Evolutionary conservation across 108 stramenopile genomes (phyloP).

Genomic region (Nitzschia sp.): DNA sequence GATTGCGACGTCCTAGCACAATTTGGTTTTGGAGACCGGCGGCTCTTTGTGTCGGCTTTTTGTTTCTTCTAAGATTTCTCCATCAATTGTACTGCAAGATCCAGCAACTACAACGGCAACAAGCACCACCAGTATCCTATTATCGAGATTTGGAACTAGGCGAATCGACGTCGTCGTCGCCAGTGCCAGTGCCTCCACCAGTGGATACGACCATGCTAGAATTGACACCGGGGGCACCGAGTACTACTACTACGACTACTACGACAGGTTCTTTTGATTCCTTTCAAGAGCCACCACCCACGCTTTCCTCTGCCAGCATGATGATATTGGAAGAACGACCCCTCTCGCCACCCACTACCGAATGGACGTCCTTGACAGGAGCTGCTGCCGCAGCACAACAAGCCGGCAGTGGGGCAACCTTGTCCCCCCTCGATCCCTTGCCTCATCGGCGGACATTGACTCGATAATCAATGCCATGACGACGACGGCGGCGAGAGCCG

Average conservation of each 20-base stretch:
- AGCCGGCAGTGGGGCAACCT: not conserved
- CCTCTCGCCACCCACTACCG: not conserved
- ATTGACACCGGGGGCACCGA: not conserved
- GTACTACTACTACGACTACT: not conserved
- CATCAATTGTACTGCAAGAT: not conserved
- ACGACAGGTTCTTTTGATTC: not conserved
- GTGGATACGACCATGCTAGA: not conserved
- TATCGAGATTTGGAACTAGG: not conserved
- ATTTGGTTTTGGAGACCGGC: constrained; percentile 57
- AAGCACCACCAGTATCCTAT: not conserved
- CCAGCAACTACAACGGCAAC: not conserved
- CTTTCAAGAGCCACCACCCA: not conserved
- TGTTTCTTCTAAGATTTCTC: constrained; percentile 49
- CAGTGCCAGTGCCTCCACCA: not conserved
- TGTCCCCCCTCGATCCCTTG: not conserved
- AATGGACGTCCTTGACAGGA: not conserved
- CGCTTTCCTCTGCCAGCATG: not conserved
- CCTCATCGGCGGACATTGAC: not conserved
- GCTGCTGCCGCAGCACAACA: not conserved
- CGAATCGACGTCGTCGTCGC: not conserved
- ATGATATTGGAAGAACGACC: not conserved
- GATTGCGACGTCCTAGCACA: constrained; percentile 41
- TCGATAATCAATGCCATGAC: too few species aligned
- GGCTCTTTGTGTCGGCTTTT: constrained; percentile 34
- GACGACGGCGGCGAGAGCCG: too few species aligned